phyloP scores from a whole-genome alignment of 352 stramenopile species.

The Phytopythium helicoides region DNA sequence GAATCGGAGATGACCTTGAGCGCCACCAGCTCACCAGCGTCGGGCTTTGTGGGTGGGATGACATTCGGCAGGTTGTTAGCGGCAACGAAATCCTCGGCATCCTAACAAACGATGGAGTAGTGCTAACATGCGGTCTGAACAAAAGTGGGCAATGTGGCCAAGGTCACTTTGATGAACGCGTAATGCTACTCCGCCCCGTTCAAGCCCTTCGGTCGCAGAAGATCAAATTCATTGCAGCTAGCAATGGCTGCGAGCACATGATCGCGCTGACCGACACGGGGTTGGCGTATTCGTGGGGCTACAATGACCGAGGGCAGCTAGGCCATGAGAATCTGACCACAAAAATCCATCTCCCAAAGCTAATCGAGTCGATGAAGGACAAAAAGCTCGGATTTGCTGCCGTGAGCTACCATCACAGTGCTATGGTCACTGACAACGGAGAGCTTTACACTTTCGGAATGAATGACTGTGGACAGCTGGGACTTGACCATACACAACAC shows the following conservation, averaged over 20 bases:
- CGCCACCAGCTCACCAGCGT: conserved; percentile 77
- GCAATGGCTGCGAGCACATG: conserved; percentile 88
- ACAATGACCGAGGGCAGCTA: conserved; percentile 86
- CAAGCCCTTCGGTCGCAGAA: conserved; percentile 73
- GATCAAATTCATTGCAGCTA: conserved; percentile 81
- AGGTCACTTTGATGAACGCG: conserved; percentile 83
- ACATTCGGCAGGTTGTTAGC: conserved; percentile 81
- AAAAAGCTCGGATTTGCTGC: conserved; percentile 80
- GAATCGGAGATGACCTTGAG: conserved; percentile 83
- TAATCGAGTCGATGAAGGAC: conserved; percentile 82
- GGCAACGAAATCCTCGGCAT: conserved; percentile 82
- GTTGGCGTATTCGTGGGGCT: conserved; percentile 84
- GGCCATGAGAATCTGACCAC: conserved; percentile 82
- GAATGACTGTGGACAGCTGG: conserved; percentile 88
- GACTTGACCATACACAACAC: conserved; percentile 79
- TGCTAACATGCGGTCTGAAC: conserved; percentile 84
- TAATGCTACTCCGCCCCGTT: conserved; percentile 81
- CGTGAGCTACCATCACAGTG: conserved; percentile 87
- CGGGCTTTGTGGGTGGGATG: conserved; percentile 74
- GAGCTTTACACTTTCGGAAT: conserved; percentile 88
- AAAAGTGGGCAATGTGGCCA: conserved; percentile 88
- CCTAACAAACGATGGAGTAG: conserved; percentile 77
- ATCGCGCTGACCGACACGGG: conserved; percentile 81
- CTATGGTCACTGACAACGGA: conserved; percentile 64
- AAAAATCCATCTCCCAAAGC: conserved; percentile 82